Conservation (phyloP, 768 basidiomycete species). For the Russula ochroleuca region DNA sequence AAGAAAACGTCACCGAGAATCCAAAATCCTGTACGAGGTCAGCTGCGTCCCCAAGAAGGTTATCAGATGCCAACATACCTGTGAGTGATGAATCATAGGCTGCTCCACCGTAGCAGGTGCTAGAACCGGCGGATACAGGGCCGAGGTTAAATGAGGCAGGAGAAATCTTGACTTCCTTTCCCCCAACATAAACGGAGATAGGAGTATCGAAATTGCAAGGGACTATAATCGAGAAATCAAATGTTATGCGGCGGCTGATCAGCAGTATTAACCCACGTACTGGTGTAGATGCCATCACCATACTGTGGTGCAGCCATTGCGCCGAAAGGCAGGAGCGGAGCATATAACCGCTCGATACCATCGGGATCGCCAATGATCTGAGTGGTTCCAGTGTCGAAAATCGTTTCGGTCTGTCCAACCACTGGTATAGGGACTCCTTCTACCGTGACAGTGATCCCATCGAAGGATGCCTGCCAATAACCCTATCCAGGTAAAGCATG, state of each 20-base stretch:
- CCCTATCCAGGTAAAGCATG: conserved; percentile 5
- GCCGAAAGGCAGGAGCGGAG: not conserved
- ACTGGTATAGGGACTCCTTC: not conserved
- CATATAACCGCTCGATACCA: conserved; percentile 19
- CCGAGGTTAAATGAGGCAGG: not conserved
- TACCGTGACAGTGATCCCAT: conserved; percentile 13
- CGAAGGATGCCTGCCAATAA: conserved; percentile 28
- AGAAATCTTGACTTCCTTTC: not conserved
- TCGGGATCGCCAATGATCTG: conserved; percentile 24
- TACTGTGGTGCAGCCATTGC: not conserved
- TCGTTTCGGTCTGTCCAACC: conserved; percentile 2
- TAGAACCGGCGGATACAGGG: not conserved
- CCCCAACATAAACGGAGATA: not conserved
- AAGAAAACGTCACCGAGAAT: conserved; percentile 6
- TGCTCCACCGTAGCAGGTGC: not conserved
- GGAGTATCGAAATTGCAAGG: not conserved
- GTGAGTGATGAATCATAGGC: rapidly evolving
- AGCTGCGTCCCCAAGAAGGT: not conserved
- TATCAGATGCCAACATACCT: not conserved
- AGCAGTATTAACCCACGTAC: not conserved
- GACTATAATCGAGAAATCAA: not conserved
- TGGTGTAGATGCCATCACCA: not conserved
- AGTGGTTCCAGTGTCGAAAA: conserved; percentile 31
- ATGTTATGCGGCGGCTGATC: not conserved
- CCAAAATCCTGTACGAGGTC: not conserved